Percentiles rank a stretch among this genome's conserved stretches.
phyloP scores from a whole-genome alignment of 192 early-diverging fungal genomes.

The Entomortierella beljakovae region DNA sequence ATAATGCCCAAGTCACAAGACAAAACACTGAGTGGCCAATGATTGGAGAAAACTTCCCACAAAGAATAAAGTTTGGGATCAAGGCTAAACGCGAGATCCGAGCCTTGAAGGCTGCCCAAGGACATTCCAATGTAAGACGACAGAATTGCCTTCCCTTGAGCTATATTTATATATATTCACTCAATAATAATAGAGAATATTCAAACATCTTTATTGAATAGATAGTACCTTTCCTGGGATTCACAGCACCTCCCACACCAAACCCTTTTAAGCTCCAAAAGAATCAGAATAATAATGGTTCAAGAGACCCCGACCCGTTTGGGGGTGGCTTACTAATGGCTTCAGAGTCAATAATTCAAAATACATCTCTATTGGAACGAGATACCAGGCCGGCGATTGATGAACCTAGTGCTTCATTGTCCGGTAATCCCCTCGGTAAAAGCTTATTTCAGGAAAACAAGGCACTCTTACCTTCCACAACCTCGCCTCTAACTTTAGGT shows the following conservation, averaged over 20 bases:
- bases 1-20: background rate
- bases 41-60: constrained; percentile 9
- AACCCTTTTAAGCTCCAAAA: constrained; percentile 13
- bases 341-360: background rate
- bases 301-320: background rate
- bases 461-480: background rate
- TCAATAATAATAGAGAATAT: too few relatives aligned
- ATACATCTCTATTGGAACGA: background rate
- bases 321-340: background rate
- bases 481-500: too few relatives aligned
- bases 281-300: background rate
- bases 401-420: constrained; percentile 9
- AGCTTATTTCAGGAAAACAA: constrained; percentile 25
- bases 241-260: constrained; percentile 7
- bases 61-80: constrained; percentile 27
- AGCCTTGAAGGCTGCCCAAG: constrained; percentile 37
- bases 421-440: constrained; percentile 8
- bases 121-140: constrained; percentile 37
- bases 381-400: background rate
- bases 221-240: constrained; percentile 42
- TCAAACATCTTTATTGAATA: too few relatives aligned
- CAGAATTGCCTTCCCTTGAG: background rate
- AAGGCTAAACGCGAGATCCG: constrained; percentile 42
- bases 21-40: background rate
- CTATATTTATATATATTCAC: too few relatives aligned